A percentile compares a stretch with the other conserved stretches of the same genome.
These are phyloP conservation scores for Sanguinoderma infundibulare DNA, from an alignment of 1,284 basidiomycete genomes.

Conservation along the genomic window DNA sequence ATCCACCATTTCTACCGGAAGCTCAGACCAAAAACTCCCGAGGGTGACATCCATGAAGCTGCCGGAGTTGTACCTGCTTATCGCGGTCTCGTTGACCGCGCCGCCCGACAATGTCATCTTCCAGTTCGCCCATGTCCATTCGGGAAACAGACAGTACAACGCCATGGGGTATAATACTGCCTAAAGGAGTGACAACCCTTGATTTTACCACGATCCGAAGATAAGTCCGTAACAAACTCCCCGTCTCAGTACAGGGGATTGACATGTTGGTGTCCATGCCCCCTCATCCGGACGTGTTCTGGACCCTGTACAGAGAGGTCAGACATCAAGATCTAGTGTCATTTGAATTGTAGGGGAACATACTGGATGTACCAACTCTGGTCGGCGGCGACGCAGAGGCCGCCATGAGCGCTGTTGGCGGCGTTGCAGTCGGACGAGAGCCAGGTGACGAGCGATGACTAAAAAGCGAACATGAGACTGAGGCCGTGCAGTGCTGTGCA, in stretches of 20 bases:
- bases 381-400: slow-evolving; percentile 48
- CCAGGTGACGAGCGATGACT: slow-evolving; percentile 45
- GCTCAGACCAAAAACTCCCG: no score
- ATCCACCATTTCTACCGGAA: no score
- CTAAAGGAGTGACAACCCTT: background rate
- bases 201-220: slow-evolving; percentile 20
- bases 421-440: slow-evolving; percentile 50
- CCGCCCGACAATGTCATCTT: no score
- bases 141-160: background rate
- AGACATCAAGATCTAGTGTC: background rate
- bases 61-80: background rate
- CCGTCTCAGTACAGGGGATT: no score
- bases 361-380: slow-evolving; percentile 52
- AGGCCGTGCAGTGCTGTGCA: background rate
- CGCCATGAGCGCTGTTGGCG: slow-evolving; percentile 53
- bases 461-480: no score
- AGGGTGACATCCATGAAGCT: no score
- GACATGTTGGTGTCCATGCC: background rate
- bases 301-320: background rate
- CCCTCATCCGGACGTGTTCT: slow-evolving; percentile 20
- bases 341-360: slow-evolving; percentile 6
- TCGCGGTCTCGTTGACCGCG: background rate
- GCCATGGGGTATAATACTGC: background rate
- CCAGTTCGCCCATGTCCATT: background rate
- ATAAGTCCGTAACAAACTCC: background rate